These are phyloP conservation scores for Metrosideros polymorpha DNA, from an alignment of 441 rosid genomes.

Conservation along the genomic window DNA sequence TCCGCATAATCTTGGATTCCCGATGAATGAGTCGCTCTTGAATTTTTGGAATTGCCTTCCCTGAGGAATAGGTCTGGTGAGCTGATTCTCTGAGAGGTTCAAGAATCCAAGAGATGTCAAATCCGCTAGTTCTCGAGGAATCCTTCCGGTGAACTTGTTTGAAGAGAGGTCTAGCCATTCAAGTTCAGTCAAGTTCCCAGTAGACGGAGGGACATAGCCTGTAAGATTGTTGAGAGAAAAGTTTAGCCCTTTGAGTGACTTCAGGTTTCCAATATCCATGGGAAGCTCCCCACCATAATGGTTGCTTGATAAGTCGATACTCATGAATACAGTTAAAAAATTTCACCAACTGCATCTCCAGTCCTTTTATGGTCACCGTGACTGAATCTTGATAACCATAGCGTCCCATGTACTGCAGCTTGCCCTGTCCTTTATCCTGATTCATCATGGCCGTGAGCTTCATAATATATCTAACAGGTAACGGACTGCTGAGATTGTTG, in stretches of 20 bases:
- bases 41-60: neutral
- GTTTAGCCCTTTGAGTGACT: neutral
- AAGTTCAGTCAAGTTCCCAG: neutral
- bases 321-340: neutral
- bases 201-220: neutral
- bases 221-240: neutral
- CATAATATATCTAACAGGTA: neutral
- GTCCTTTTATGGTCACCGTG: neutral
- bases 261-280: accelerated
- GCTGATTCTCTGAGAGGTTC: neutral
- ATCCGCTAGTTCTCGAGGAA: neutral
- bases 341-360: neutral
- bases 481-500: neutral
- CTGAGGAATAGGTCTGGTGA: neutral
- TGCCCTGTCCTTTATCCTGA: accelerated
- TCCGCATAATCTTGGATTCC: neutral
- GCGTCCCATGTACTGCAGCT: neutral
- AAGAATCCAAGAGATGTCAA: neutral
- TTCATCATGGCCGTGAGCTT: neutral
- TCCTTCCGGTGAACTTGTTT: neutral
- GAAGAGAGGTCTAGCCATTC: neutral
- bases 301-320: neutral
- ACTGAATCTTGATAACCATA: neutral
- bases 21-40: neutral
- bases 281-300: neutral